Evolutionary conservation across 1,284 basidiomycete species (phyloP).

Genomic region (Ustilago shanxiensis): DNA sequence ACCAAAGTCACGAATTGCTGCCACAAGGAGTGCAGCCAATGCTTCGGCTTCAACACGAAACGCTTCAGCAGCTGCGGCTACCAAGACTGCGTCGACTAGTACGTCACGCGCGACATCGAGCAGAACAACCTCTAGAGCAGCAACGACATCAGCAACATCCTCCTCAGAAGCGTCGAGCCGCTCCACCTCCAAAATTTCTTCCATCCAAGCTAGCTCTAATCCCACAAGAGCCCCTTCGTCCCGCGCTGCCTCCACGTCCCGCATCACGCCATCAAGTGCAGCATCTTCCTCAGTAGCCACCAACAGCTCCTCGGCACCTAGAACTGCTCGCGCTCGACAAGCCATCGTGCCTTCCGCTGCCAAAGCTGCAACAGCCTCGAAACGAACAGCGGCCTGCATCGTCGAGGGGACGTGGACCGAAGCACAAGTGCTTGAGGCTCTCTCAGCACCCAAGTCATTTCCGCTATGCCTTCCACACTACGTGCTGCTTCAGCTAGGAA

Average conservation of each 20-base stretch:
- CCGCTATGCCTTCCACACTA: conserved; percentile 17
- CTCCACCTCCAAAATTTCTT: conserved; percentile 21
- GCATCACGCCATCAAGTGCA: conserved; percentile 6
- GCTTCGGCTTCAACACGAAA: background rate
- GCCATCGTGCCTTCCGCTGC: conserved; percentile 1
- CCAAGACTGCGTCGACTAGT: background rate
- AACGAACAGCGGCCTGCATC: background rate
- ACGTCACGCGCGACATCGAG: conserved; percentile 11
- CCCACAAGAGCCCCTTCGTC: conserved; percentile 17
- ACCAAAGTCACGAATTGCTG: conserved; percentile 16
- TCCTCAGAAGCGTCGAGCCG: conserved; percentile 27
- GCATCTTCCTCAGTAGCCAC: background rate
- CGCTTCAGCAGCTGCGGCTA: conserved; percentile 3
- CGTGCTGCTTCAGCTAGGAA: conserved; percentile 28
- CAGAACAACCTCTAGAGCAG: conserved; percentile 1
- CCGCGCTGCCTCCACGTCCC: conserved; percentile 3
- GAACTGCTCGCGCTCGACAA: conserved; percentile 3
- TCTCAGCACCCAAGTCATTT: conserved; percentile 13
- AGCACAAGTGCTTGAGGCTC: conserved; percentile 26
- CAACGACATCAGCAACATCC: conserved; percentile 4
- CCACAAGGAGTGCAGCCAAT: background rate
- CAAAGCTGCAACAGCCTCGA: background rate
- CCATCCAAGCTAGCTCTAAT: conserved; percentile 19
- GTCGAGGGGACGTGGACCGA: conserved; percentile 30
- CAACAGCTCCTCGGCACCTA: conserved; percentile 4